Conservation (phyloP, 306 rosid genomes). For the barrel medic (Medicago truncatula) region DNA sequence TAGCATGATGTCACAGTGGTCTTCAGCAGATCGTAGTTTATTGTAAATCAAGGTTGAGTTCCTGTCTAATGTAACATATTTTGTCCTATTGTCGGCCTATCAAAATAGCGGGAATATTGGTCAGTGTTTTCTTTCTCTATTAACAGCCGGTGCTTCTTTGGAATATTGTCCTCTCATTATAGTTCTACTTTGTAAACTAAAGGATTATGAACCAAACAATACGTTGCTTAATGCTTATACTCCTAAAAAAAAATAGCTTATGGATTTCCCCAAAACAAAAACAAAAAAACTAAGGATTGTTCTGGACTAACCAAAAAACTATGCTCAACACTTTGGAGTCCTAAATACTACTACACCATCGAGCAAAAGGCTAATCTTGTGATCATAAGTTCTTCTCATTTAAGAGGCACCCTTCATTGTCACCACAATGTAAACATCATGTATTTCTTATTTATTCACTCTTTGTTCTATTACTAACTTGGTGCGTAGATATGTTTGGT, state of each 20-base stretch:
- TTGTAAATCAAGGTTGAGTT: slow-evolving; percentile 47
- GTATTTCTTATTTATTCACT: no score
- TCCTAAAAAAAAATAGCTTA: neutral
- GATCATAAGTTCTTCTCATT: no score
- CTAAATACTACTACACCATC: no score
- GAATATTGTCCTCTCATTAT: slow-evolving; percentile 23
- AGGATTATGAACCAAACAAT: neutral
- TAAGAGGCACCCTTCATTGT: no score
- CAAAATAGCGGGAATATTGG: slow-evolving; percentile 96
- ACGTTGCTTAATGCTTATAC: neutral
- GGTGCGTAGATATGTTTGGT: no score
- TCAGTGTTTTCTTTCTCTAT: slow-evolving; percentile 46
- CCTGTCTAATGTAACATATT: slow-evolving; percentile 73
- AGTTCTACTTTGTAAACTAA: neutral
- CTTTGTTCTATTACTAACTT: no score
- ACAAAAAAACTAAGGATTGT: no score
- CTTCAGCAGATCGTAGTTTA: neutral
- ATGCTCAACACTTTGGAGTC: no score
- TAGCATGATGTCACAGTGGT: slow-evolving; percentile 44
- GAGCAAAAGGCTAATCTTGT: no score
- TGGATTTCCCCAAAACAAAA: no score
- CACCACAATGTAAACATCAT: no score
- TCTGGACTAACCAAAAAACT: no score
- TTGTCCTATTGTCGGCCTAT: slow-evolving; percentile 92
- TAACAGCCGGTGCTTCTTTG: neutral